Evolutionary conservation across 306 rosid species (phyloP).

Genomic region (Pyrus communis): DNA sequence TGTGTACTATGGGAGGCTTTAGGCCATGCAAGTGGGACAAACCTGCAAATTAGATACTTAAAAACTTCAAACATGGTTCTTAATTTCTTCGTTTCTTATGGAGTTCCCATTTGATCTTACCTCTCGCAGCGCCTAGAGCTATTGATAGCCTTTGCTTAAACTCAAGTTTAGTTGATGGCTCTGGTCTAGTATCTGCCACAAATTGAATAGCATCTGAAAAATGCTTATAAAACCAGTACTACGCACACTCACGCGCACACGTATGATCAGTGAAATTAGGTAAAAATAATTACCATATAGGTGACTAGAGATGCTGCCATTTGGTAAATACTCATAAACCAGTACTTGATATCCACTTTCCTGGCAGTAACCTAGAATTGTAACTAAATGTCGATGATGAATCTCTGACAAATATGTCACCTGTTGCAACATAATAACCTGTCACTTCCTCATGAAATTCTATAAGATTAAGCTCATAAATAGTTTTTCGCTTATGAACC

Average conservation of each 20-base stretch:
- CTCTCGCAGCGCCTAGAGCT: slow-evolving; percentile 42
- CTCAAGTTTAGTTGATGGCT: slow-evolving; percentile 30
- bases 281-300: slow-evolving; percentile 27
- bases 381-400: slow-evolving; percentile 35
- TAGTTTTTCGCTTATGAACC: not conserved
- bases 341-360: slow-evolving; percentile 40
- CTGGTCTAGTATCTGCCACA: slow-evolving; percentile 18
- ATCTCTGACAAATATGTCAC: slow-evolving; percentile 32
- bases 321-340: slow-evolving; percentile 39
- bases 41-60: slow-evolving; percentile 25
- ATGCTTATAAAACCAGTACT: not conserved
- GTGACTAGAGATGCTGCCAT: slow-evolving; percentile 36
- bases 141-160: slow-evolving; percentile 43
- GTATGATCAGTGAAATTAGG: not conserved
- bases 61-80: not conserved
- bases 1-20: slow-evolving; percentile 32
- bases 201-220: not conserved
- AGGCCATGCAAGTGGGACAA: slow-evolving; percentile 36
- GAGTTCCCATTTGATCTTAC: slow-evolving; percentile 6
- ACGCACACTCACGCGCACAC: not conserved
- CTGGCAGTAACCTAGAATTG: slow-evolving; percentile 42
- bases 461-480: not conserved
- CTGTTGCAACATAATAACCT: slow-evolving; percentile 17
- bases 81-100: not conserved
- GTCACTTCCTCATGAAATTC: not conserved